Conservation (phyloP, 257 asterid species). For the Dorcoceras hygrometricum region DNA sequence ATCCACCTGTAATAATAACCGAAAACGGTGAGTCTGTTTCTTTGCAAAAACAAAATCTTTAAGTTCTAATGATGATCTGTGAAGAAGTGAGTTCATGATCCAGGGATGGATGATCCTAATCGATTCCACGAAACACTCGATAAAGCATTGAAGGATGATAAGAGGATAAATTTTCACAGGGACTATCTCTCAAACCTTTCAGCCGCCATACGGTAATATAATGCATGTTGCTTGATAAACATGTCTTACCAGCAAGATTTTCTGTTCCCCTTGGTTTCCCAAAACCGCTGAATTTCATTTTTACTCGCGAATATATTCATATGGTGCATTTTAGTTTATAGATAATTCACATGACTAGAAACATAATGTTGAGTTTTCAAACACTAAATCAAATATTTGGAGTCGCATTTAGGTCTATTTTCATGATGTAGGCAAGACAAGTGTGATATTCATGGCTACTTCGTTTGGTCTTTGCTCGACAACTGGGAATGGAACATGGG, state of each 20-base stretch:
- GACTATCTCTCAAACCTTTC: constrained; percentile 77
- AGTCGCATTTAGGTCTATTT: neutral
- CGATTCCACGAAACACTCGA: constrained; percentile 29
- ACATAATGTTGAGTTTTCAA: too few species aligned
- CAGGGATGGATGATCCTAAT: constrained; percentile 84
- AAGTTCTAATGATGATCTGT: neutral
- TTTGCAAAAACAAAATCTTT: neutral
- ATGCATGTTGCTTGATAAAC: too few species aligned
- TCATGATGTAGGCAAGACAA: constrained; percentile 57
- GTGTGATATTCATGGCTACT: constrained; percentile 68
- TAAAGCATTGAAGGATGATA: constrained; percentile 54
- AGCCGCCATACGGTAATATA: constrained; percentile 78
- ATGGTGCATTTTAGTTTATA: too few species aligned
- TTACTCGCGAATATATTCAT: neutral
- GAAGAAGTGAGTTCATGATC: constrained; percentile 1
- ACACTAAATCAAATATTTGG: too few species aligned
- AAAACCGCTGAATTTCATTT: neutral
- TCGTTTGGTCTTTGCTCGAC: constrained; percentile 87
- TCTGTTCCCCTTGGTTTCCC: neutral
- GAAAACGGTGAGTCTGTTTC: constrained; percentile 58
- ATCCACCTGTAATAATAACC: constrained; percentile 69
- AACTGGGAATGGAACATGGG: constrained; percentile 99
- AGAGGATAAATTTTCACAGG: constrained; percentile 64
- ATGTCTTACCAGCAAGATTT: neutral
- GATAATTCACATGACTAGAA: too few species aligned